Base-by-base conservation (phyloP, 2,329 filamentous ascomycete species). In the Claviceps arundinis region DNA sequence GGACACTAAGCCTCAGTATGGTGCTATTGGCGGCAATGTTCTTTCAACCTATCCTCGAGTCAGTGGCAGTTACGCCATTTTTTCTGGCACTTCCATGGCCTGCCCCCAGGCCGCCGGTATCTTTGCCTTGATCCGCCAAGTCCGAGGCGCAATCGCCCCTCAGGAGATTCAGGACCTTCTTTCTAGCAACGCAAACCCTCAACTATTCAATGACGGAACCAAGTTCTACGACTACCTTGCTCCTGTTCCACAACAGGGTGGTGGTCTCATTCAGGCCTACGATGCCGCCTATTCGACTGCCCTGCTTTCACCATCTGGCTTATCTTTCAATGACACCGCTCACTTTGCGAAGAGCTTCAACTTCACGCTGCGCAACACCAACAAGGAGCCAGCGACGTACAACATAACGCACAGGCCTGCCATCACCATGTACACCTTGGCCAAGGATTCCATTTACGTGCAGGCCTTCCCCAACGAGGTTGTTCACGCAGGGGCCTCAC, bases 311-410 rank as follows among this genome's bases (percentile, higher is more conserved):
- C 73, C 71, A 8, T 76, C 76, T 16, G 77, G 74, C 61, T 64
- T 85, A 14, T 73, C 77, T 3, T 82, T 84, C 66, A 84, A 84
- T 61, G 81, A 85, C 61, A 81, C 79, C 0, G 75, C 77, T 56
- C 62, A 83, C 68, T 74, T 81, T 55, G 62, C 63, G 44, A 63
- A 68, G 9, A 68, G 66, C 2, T 66, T 73, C 42, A 72, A 73
- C 56, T 80, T 84, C 60, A 73, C 69, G 40, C 70, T 85, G 56
- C 70, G 64, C 58, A 85, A 84, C 67, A 68, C 68, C 5, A 76
- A 74, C 46, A 63, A 63, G 16, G 66, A 68, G 24, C 62, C 68
- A 0, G 62, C 80, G 48, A 75, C 73, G 5, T 82, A 80, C 64
- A 67, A 68, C 5, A 65, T 84, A 9, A 70, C 68, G 26, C 70